Percentiles rank a stretch among this genome's conserved stretches.
Conservation (phyloP, 2,329 filamentous ascomycete genomes). For the Exophiala lecanii-corni region DNA sequence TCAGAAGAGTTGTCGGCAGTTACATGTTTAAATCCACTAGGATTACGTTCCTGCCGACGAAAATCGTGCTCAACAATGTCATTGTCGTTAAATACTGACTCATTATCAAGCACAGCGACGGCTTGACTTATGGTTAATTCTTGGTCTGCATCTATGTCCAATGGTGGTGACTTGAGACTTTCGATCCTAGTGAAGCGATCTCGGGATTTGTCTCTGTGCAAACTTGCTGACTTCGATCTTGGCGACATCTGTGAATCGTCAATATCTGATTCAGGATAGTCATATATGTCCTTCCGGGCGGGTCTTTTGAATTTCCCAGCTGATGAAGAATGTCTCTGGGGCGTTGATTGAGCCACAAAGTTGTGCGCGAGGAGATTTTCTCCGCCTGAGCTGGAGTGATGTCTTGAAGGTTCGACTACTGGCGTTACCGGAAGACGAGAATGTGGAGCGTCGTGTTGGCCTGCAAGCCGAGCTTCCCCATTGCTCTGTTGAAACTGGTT, state of each 20-base stretch:
- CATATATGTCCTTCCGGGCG: conserved; percentile 14
- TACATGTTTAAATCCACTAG: not conserved
- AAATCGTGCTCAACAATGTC: conserved; percentile 1
- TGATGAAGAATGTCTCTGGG: conserved; percentile 8
- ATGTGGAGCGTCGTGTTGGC: not conserved
- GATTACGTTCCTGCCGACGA: not conserved
- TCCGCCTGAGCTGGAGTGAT: conserved; percentile 3
- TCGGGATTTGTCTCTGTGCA: conserved; percentile 6
- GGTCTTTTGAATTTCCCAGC: conserved; percentile 21
- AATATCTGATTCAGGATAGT: conserved; percentile 25
- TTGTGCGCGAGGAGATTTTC: no score
- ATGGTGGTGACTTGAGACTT: conserved; percentile 4
- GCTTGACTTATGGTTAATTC: conserved; percentile 10
- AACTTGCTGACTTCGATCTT: conserved; percentile 15
- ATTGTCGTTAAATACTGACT: conserved; percentile 12
- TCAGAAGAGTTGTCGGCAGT: not conserved
- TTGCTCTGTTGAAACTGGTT: not conserved
- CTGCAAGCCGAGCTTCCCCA: not conserved
- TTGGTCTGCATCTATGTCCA: conserved; percentile 4
- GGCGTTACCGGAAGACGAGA: conserved; percentile 9
- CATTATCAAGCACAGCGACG: conserved; percentile 10
- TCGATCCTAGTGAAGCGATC: conserved; percentile 11
- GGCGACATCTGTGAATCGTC: conserved; percentile 28
- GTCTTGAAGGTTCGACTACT: conserved; percentile 4
- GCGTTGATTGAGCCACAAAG: not conserved